Conservation (phyloP, 768 basidiomycete species). For the Agaricus sinodeliciosus region DNA sequence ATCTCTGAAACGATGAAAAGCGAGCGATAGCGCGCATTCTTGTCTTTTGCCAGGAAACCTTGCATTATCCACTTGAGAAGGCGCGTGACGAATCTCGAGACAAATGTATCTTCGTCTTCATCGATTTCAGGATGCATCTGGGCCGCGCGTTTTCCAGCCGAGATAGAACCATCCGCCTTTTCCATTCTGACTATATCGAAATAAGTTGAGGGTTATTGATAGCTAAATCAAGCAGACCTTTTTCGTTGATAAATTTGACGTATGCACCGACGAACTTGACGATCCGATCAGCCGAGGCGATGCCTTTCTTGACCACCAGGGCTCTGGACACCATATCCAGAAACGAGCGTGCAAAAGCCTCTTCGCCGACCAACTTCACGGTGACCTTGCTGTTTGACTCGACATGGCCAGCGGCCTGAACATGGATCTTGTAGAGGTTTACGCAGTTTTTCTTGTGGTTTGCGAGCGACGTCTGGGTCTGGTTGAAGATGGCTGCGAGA, state of each 20-base stretch:
- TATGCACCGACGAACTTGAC: constrained; percentile 86
- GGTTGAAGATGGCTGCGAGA: constrained; percentile 54
- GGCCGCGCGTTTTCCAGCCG: constrained; percentile 9
- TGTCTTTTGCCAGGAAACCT: constrained; percentile 89
- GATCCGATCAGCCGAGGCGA: constrained; percentile 69
- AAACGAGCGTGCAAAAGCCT: constrained; percentile 70
- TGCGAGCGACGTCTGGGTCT: constrained; percentile 71
- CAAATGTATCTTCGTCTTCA: constrained; percentile 56
- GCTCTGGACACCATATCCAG: constrained; percentile 68
- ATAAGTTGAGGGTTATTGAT: background rate
- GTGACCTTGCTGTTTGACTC: constrained; percentile 37
- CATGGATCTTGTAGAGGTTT: constrained; percentile 78
- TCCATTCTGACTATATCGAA: constrained; percentile 21
- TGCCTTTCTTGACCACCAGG: constrained; percentile 82
- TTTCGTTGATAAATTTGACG: constrained; percentile 74
- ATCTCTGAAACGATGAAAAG: constrained; percentile 81
- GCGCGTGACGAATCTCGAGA: constrained; percentile 60
- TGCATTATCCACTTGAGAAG: constrained; percentile 69
- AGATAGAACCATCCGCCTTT: constrained; percentile 21
- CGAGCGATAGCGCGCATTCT: constrained; percentile 75
- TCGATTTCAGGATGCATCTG: constrained; percentile 38
- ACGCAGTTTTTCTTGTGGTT: constrained; percentile 94
- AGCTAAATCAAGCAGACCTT: constrained; percentile 45
- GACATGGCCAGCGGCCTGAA: constrained; percentile 50
- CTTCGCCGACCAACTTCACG: constrained; percentile 66